Conservation (phyloP, 2,329 filamentous ascomycete species). For the Chaetomiaceae sp. region DNA sequence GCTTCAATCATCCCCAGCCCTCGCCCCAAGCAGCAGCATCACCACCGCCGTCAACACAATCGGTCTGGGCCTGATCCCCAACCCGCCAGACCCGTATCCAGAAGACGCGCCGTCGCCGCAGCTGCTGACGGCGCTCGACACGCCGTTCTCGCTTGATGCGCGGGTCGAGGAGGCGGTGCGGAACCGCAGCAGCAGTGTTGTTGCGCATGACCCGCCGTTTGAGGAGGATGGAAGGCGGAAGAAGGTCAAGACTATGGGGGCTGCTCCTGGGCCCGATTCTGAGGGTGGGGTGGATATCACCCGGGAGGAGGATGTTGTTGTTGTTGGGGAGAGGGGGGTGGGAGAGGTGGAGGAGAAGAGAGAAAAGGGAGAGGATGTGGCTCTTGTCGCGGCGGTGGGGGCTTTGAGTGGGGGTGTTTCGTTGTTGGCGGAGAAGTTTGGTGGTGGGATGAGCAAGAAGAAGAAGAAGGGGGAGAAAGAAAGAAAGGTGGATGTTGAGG, state of each 20-base stretch:
- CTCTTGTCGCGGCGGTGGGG: conserved; percentile 28
- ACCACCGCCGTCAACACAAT: no score
- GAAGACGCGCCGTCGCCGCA: conserved; percentile 30
- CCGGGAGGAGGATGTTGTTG: background rate
- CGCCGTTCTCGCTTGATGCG: conserved; percentile 7
- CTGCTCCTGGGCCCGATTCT: no score
- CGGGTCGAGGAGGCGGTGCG: conserved; percentile 21
- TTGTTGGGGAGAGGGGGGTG: background rate
- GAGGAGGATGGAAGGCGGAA: conserved; percentile 34
- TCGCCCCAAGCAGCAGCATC: conserved; percentile 17
- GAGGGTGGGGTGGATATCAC: conserved; percentile 22
- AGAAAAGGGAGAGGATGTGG: conserved; percentile 12
- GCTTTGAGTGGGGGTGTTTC: conserved; percentile 30
- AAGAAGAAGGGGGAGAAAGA: conserved; percentile 35
- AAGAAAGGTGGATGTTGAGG: conserved; percentile 16
- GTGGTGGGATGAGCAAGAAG: conserved; percentile 31
- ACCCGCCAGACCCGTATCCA: conserved; percentile 28
- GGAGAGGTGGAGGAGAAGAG: background rate
- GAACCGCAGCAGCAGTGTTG: conserved; percentile 31
- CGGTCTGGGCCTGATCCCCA: conserved; percentile 28
- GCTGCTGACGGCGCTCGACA: conserved; percentile 27
- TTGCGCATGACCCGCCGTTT: conserved; percentile 36
- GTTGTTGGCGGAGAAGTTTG: conserved; percentile 34
- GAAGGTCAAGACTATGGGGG: conserved; percentile 30
- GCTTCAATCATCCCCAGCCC: conserved; percentile 4